phyloP scores from a whole-genome alignment of 441 rosid genomes.

The Cnidoscolus chayamansa region DNA sequence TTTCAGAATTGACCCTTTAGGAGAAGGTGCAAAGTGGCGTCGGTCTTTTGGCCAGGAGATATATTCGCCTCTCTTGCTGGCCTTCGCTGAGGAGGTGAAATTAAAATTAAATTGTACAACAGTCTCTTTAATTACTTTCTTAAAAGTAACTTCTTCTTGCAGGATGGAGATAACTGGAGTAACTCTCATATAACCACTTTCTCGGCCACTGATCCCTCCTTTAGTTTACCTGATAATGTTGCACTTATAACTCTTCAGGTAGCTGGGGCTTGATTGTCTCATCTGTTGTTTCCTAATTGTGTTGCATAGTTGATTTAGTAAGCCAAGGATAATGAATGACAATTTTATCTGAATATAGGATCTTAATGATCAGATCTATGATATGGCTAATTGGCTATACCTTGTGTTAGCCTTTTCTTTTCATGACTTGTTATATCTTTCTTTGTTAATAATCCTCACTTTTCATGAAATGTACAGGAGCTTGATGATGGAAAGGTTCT shows the following conservation, averaged over 20 bases:
- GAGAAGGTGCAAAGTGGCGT: slow-evolving; percentile 67
- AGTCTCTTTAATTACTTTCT: slow-evolving; percentile 14
- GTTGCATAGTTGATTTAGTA: slow-evolving; percentile 2
- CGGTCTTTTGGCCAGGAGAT: slow-evolving; percentile 57
- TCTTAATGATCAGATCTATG: background rate
- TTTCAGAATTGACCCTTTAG: slow-evolving; percentile 46
- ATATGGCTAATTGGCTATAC: background rate
- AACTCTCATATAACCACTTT: slow-evolving; percentile 39
- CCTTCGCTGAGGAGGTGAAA: slow-evolving; percentile 53
- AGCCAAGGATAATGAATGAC: slow-evolving; percentile 5
- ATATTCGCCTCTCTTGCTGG: slow-evolving; percentile 56
- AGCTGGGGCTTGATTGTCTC: slow-evolving; percentile 3
- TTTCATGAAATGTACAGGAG: slow-evolving; percentile 34
- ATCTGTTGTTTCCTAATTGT: background rate
- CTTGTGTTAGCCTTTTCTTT: background rate
- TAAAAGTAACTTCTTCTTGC: slow-evolving; percentile 16
- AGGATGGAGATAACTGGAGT: slow-evolving; percentile 45
- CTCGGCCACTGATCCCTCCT: slow-evolving; percentile 48
- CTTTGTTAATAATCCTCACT: slow-evolving; percentile 1
- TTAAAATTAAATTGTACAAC: background rate
- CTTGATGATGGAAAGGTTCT: slow-evolving; percentile 46
- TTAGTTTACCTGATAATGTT: slow-evolving; percentile 47
- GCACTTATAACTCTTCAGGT: slow-evolving; percentile 51
- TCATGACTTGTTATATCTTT: background rate
- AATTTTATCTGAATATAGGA: background rate